Evolutionary conservation across 352 stramenopile species (phyloP), one percentile per base, ranked within the genome.

Genomic region (Phytopythium vexans): DNA sequence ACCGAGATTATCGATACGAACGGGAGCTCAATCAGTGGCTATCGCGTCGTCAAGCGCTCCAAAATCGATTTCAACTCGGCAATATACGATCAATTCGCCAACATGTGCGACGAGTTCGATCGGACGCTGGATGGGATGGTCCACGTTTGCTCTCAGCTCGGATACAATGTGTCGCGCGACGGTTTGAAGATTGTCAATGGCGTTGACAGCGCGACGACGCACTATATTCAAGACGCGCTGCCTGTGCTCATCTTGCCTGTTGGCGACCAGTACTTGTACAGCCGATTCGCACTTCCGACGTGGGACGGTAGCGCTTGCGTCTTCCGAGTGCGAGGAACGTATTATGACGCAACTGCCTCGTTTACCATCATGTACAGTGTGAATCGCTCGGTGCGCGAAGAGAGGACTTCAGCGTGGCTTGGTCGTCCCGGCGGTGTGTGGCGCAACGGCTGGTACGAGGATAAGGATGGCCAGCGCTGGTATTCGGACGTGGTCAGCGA

Each of bases 191-290:
- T 56, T 12, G 50, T 56, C 1, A 33, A 49, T 21, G 41, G 32
- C 37, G 27, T 49, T 8, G 11, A 41, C 8, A 44, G 41, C 31
- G 6, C 27, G 31, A 35, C 9, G 3, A 43, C 33, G 4, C 35
- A 42, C 15, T 35, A 49, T 16, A 15, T 57, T 8, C n/a, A n/a
- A 3, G 34, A 57, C 15, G 11, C 51, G 8, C 16, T 58, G 31
- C 52, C 52, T 1, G 52, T 58, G 43, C 40, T 82, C 3, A 65
- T 72, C 12, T 49, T 82, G 41, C 72, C 74, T 5, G 77, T 56
- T 49, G 69, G 48, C 52, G 74, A 83, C 32, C 77, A 81, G 41
- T 45, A 43, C 0, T 9, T 52, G 0, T 42, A 49, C 8, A 34
- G 37, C 10, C 64, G 64, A 11, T 74, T 67, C n/a, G 62, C 38